Evolutionary conservation across 768 basidiomycete genomes (phyloP).

Genomic region (Lactarius evosmus): DNA sequence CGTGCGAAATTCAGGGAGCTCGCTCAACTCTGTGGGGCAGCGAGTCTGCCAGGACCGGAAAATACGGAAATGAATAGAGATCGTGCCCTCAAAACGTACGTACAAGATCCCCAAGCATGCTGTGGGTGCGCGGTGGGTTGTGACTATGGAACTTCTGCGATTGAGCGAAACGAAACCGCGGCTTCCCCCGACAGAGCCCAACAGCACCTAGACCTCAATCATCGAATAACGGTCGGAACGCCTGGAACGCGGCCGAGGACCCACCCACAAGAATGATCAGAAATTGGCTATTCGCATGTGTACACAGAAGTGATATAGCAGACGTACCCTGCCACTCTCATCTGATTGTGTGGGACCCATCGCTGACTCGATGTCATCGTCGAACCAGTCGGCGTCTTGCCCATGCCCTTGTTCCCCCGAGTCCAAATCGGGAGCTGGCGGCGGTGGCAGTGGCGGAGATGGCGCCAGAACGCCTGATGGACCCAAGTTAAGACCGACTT

Average conservation of each 20-base stretch:
- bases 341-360: slow-evolving; percentile 27
- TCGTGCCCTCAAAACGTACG: slow-evolving; percentile 10
- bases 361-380: slow-evolving; percentile 25
- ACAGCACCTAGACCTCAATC: slow-evolving; percentile 8
- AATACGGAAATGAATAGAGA: slow-evolving; percentile 8
- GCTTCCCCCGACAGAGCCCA: not conserved
- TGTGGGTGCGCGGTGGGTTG: not conserved
- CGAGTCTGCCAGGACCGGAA: slow-evolving; percentile 1
- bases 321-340: slow-evolving; percentile 24
- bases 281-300: not conserved
- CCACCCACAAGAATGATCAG: slow-evolving; percentile 2
- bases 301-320: not conserved
- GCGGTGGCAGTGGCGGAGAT: not conserved
- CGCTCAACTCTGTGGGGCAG: not conserved
- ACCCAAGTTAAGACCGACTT: slow-evolving; percentile 36
- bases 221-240: slow-evolving; percentile 27
- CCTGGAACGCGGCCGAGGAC: slow-evolving; percentile 10
- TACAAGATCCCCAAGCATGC: slow-evolving; percentile 12
- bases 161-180: not conserved
- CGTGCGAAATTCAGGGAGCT: not conserved
- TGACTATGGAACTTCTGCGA: not conserved
- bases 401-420: slow-evolving; percentile 10
- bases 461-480: slow-evolving; percentile 7
- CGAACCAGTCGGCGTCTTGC: slow-evolving; percentile 3
- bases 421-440: not conserved